phyloP scores from a whole-genome alignment of 441 rosid species.

The Croton laevigatus region DNA sequence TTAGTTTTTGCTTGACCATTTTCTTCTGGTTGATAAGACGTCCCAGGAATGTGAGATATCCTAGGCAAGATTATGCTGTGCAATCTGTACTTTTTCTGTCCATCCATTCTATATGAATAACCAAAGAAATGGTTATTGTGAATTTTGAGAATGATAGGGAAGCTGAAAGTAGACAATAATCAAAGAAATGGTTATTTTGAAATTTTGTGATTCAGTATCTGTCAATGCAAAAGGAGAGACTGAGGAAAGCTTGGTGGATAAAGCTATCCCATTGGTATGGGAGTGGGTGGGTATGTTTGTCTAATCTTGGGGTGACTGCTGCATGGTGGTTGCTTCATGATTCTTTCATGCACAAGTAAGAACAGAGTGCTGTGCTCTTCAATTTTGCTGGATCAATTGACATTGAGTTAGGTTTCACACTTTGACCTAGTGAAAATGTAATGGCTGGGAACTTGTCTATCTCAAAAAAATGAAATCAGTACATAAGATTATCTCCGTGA shows the following conservation, averaged over 20 bases:
- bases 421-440: neutral
- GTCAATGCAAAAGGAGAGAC: constrained; percentile 1
- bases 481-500: no score
- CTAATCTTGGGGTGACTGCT: neutral
- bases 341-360: neutral
- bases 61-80: neutral
- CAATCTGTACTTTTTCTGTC: neutral
- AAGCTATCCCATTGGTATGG: neutral
- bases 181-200: neutral
- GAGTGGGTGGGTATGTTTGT: neutral
- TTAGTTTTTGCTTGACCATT: neutral
- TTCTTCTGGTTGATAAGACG: neutral
- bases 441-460: neutral
- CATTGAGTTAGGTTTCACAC: neutral
- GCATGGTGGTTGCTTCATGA: neutral
- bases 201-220: neutral
- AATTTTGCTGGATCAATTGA: neutral
- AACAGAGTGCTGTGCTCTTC: neutral
- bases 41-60: neutral
- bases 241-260: neutral
- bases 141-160: neutral
- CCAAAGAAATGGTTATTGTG: neutral
- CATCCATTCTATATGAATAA: neutral
- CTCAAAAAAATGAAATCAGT: no score
- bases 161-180: constrained; percentile 3